phyloP scores from a whole-genome alignment of 768 basidiomycete species.

The Asterophora lycoperdoides region DNA sequence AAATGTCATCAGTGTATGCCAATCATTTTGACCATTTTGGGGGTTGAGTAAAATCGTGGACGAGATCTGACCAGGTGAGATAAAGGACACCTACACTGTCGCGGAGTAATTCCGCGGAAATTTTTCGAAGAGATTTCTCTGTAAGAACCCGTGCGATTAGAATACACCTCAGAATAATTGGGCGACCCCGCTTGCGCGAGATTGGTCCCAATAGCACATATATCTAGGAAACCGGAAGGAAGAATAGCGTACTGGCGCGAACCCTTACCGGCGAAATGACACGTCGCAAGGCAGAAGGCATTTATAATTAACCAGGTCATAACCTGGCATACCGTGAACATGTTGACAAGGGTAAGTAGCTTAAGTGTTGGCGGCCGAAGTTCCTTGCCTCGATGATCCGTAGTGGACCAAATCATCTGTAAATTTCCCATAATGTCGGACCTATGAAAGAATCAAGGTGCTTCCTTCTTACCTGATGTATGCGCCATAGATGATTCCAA shows the following conservation, averaged over 20 bases:
- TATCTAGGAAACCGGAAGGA: no score
- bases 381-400: constrained; percentile 14
- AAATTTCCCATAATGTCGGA: constrained; percentile 3
- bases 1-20: constrained; percentile 2
- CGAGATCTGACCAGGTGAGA: not conserved
- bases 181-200: no score
- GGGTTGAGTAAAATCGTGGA: not conserved
- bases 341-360: not conserved
- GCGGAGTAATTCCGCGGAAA: no score
- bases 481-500: no score
- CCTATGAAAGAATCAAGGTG: not conserved
- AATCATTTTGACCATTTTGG: constrained; percentile 12
- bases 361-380: constrained; percentile 4
- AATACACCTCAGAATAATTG: no score
- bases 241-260: no score
- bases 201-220: not conserved
- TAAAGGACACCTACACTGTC: no score
- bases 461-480: not conserved
- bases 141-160: no score
- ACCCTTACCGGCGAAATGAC: constrained; percentile 11
- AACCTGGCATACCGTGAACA: not conserved
- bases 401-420: constrained; percentile 2
- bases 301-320: constrained; percentile 6
- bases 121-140: no score
- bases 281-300: constrained; percentile 13